Evolutionary conservation across 441 rosid species (phyloP).

Genomic region (Populus hybrid): DNA sequence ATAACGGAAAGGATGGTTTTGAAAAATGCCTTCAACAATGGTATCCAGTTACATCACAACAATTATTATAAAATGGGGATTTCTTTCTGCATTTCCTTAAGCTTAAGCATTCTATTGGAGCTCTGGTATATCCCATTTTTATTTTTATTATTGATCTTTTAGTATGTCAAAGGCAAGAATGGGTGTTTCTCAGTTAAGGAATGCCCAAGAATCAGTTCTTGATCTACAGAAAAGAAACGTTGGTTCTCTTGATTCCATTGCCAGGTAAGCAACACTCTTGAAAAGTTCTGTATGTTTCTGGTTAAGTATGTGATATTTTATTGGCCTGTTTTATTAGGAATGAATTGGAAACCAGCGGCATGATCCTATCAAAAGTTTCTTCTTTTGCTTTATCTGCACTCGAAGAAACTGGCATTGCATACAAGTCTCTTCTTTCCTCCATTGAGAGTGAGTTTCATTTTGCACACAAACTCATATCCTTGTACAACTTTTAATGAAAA

Average conservation of each 20-base stretch:
- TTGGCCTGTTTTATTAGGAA: constrained; percentile 31
- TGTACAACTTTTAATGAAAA: constrained; percentile 5
- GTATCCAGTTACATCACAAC: constrained; percentile 24
- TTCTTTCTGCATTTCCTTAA: neutral
- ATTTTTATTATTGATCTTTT: constrained; percentile 13
- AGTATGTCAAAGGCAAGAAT: constrained; percentile 56
- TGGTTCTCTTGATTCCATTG: constrained; percentile 64
- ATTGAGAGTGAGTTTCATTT: constrained; percentile 51
- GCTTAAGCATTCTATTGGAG: neutral
- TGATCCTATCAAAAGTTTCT: constrained; percentile 45
- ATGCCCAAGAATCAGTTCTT: constrained; percentile 67
- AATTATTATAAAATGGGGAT: neutral
- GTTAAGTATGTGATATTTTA: neutral
- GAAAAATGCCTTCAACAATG: constrained; percentile 60
- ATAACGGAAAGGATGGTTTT: constrained; percentile 54
- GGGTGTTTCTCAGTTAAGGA: constrained; percentile 64
- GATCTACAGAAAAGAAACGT: constrained; percentile 59
- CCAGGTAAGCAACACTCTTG: constrained; percentile 33
- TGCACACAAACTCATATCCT: neutral
- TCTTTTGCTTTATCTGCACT: constrained; percentile 58
- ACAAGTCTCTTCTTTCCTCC: constrained; percentile 52
- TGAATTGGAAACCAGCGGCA: constrained; percentile 60
- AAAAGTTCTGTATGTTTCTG: neutral
- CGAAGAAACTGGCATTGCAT: constrained; percentile 51
- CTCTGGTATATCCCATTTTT: neutral